Evolutionary conservation across 352 stramenopile species (phyloP), one percentile per base, ranked within the genome.

Genomic region (Globisporangium spiculum): DNA sequence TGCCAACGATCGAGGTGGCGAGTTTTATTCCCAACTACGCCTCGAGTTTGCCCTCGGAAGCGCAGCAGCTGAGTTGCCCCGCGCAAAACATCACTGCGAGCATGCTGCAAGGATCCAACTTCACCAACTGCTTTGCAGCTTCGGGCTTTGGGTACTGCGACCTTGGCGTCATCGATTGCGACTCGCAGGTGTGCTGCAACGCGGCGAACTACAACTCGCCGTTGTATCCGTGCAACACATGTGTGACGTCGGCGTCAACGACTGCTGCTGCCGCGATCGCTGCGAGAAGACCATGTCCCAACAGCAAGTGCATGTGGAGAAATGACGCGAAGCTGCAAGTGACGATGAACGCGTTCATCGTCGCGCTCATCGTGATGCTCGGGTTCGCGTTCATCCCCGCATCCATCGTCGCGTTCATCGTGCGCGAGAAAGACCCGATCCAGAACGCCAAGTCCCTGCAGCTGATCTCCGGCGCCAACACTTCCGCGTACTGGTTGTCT

Each of bases 361-460:
- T 70, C 4, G 46, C 73, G 20, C 26, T 79, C 7, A 55, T 84
- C 50, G 68, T 77, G 34, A 72, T 80, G 59, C 73, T 84, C 32
- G 72, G 67, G 38, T 83, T 82, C 36, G 67, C 77, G 9, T 84
- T 84, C 58, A 65, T 84, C 7, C 77, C 77, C 0, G 77, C 77
- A 24, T 64, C 70, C 0, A 76, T 80, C 27, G 74, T 84, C 5
- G 75, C 72, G 8, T 82, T 84, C 52, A 66, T 80, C 34, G 77
- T 84, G 34, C 67, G 71, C 8, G 77, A 84, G 54, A 82, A 82
- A 60, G 66, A 84, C 32, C 74, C 75, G 65, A 74, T 71, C 41
- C 77, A 81, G 64, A 80, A 84, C 64, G 69, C 77, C 46, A 84
- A 80, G 66, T 70, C 63, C 24, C 63, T 81, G 20, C 77, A 84